Base-by-base conservation (phyloP, 148 eudicot species). In the Oxyria digyna region DNA sequence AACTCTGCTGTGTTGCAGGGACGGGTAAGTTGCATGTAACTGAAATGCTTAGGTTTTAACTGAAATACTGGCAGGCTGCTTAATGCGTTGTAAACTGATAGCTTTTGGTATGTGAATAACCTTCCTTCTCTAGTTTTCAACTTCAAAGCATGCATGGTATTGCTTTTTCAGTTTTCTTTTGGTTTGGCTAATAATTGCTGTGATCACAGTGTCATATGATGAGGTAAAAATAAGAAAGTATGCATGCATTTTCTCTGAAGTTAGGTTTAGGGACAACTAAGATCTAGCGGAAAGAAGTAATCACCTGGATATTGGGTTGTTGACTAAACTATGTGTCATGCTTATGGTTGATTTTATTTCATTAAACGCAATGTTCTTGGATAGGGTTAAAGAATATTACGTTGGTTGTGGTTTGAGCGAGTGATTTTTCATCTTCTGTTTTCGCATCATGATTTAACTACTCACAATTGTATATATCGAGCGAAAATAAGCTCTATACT, bases 71-170 rank as follows among this genome's bases (percentile, higher is more conserved):
- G 8, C 21, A 23, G 27, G 5, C 6, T 59, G 65, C 65, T 59
- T 29, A 59, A 27, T 59, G 35, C 35, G n/a, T 0, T 59, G 18
- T 59, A 59, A 59, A 27, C 37, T 29, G 65, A 38, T 59, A 27
- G 38, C 35, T 29, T 59, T 35, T 59, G 35, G 33, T 27, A 59
- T 59, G 65, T 59, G 37, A 59, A 59, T 59, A 59, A 31, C 65
- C 37, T 59, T 59, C 23, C 23, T n/a, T 46, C 18, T 27, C 15
- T 15, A 59, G 6, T 17, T 57, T 13, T 57, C 35, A 57, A 27
- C 37, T 27, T 3, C 55, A 20, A 18, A 49, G 17, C 4, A 49
- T 49, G 57, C 57, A 49, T 49, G 57, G 26, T 49, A 20, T 49
- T 18, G 17, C 26, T 18, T 2, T 49, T 48, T n/a, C 48, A 8